These are phyloP conservation scores for Grosmannia serpens DNA, from an alignment of 2,329 filamentous ascomycete genomes.

Conservation along the genomic window DNA sequence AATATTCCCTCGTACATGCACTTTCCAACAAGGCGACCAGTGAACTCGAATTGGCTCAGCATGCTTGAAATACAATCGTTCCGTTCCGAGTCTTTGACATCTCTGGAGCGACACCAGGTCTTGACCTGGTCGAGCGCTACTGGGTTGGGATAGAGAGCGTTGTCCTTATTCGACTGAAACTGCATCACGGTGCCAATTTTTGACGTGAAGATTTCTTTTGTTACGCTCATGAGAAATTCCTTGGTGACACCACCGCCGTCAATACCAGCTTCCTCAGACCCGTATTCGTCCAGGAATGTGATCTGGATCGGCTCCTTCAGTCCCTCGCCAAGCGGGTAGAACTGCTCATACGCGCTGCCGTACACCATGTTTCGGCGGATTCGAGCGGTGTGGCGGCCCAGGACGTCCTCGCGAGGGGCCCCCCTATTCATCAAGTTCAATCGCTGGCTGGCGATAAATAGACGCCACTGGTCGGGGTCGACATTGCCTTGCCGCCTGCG, in stretches of 20 bases:
- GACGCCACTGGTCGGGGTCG: constrained; percentile 66
- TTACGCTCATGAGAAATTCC: constrained; percentile 86
- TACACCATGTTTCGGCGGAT: constrained; percentile 70
- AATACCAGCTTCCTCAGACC: constrained; percentile 78
- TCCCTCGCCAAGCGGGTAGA: constrained; percentile 68
- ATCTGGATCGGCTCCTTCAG: constrained; percentile 95
- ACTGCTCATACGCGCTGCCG: constrained; percentile 72
- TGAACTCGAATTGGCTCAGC: constrained; percentile 72
- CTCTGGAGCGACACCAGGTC: constrained; percentile 24
- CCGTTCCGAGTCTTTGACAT: constrained; percentile 46
- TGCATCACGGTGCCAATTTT: constrained; percentile 33
- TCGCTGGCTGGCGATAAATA: constrained; percentile 37
- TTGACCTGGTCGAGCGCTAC: constrained; percentile 52
- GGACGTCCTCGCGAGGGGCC: constrained; percentile 20
- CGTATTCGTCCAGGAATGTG: constrained; percentile 88
- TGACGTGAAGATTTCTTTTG: constrained; percentile 66
- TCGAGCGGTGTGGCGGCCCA: constrained; percentile 59
- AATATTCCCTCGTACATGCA: constrained; percentile 96
- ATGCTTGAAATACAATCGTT: constrained; percentile 46
- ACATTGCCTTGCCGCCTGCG: constrained; percentile 56
- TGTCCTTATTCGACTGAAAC: constrained; percentile 76
- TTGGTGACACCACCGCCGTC: constrained; percentile 96
- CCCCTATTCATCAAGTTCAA: constrained; percentile 3
- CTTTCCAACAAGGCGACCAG: constrained; percentile 88
- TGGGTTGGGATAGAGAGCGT: constrained; percentile 82